phyloP scores from a whole-genome alignment of 164 flowering plant genomes.

The Stephania cephalantha region DNA sequence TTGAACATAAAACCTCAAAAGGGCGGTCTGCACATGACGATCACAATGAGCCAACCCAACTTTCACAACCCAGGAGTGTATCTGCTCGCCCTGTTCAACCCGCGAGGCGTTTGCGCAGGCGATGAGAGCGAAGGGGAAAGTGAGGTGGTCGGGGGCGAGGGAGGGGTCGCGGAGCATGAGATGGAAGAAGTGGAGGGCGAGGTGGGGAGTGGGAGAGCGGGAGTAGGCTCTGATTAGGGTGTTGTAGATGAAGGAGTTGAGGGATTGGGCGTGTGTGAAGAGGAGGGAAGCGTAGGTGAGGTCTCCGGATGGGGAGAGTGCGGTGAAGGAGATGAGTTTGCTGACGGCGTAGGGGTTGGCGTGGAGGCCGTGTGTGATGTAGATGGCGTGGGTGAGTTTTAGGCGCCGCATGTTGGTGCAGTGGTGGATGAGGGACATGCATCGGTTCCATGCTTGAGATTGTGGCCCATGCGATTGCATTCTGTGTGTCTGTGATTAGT shows the following conservation, averaged over 20 bases:
- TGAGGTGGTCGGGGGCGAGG: slow-evolving; percentile 21
- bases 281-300: slow-evolving; percentile 31
- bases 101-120: slow-evolving; percentile 27
- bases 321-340: slow-evolving; percentile 32
- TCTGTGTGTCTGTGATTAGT: not conserved
- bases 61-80: slow-evolving; percentile 30
- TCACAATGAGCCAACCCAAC: slow-evolving; percentile 22
- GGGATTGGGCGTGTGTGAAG: slow-evolving; percentile 21
- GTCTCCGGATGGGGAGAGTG: slow-evolving; percentile 25
- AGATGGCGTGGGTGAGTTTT: slow-evolving; percentile 29
- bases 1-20: slow-evolving; percentile 26
- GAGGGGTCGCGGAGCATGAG: slow-evolving; percentile 20
- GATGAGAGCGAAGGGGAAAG: slow-evolving; percentile 33
- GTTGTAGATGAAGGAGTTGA: slow-evolving; percentile 34
- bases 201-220: slow-evolving; percentile 17
- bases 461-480: not conserved
- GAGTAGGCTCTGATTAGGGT: slow-evolving; percentile 40
- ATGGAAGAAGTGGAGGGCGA: slow-evolving; percentile 24
- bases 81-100: slow-evolving; percentile 18
- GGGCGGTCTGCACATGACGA: slow-evolving; percentile 28
- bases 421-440: slow-evolving; percentile 22
- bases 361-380: slow-evolving; percentile 30
- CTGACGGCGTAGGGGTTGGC: slow-evolving; percentile 29
- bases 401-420: slow-evolving; percentile 31
- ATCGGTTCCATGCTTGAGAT: slow-evolving; percentile 18